Conservation (phyloP, 345 rosid species). For the Clausena lansium region DNA sequence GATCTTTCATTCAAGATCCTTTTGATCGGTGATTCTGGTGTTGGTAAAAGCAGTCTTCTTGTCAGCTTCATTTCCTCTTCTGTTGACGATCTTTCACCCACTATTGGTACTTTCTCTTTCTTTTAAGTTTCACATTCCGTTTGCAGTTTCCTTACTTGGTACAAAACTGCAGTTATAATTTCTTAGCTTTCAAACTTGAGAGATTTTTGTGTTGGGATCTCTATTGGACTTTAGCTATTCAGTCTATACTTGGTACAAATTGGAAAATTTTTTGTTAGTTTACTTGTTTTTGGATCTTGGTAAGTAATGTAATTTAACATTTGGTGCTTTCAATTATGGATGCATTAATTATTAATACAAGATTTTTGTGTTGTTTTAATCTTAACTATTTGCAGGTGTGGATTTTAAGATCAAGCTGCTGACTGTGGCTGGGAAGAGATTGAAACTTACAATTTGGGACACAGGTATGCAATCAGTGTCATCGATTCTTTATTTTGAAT, state of each 20-base stretch:
- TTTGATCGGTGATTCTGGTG: constrained; percentile 95
- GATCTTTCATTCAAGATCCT: constrained; percentile 96
- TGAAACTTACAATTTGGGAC: constrained; percentile 97
- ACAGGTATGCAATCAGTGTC: constrained; percentile 53
- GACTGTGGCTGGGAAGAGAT: constrained; percentile 70
- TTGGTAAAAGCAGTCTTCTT: constrained; percentile 96
- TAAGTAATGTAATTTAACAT: too few species aligned
- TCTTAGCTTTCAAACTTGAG: neutral
- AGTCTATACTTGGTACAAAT: neutral
- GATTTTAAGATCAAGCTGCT: constrained; percentile 95
- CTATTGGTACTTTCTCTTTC: constrained; percentile 55
- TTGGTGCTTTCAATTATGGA: too few species aligned
- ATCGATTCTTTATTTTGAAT: neutral
- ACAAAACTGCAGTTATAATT: neutral
- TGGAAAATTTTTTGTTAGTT: neutral
- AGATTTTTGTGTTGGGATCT: neutral
- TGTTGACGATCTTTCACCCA: constrained; percentile 76
- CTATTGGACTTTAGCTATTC: too few species aligned
- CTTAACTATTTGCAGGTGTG: constrained; percentile 53
- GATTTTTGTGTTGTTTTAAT: neutral
- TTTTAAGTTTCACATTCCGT: neutral
- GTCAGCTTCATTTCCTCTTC: constrained; percentile 88
- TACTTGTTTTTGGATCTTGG: too few species aligned
- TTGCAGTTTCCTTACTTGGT: neutral
- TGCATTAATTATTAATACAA: neutral